phyloP scores from a whole-genome alignment of 805 yeast species.

The Candida sanyiensis region DNA sequence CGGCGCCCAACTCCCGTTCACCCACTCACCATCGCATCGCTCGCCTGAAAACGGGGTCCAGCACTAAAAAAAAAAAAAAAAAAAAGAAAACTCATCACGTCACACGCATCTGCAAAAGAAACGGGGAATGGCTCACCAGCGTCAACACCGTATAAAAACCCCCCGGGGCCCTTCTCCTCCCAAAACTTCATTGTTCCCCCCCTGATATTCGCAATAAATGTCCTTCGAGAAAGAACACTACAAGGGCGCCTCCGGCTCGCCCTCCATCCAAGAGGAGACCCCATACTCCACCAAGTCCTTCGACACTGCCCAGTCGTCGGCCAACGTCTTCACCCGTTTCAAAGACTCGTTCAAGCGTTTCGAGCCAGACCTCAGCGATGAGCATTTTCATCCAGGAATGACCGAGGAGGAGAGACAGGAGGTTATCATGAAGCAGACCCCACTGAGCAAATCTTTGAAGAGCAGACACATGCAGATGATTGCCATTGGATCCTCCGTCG shows the following conservation, averaged over 20 bases:
- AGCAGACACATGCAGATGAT: conserved; percentile 60
- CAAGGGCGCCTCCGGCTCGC: background rate
- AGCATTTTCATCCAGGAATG: conserved; percentile 32
- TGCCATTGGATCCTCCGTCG: conserved; percentile 63
- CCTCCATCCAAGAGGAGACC: conserved; percentile 1
- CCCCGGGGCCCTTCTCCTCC: no score
- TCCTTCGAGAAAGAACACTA: conserved; percentile 1
- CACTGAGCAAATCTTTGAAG: conserved; percentile 49
- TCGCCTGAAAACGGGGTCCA: no score
- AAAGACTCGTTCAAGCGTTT: conserved; percentile 24
- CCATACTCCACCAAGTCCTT: background rate
- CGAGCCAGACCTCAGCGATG: conserved; percentile 33
- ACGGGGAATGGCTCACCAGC: no score
- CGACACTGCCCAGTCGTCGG: background rate
- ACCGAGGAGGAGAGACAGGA: conserved; percentile 39
- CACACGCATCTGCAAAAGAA: no score
- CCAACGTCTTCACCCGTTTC: conserved; percentile 9
- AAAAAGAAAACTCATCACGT: no score
- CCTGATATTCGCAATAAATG: no score
- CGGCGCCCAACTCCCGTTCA: no score
- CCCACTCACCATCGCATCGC: no score
- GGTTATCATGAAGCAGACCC: conserved; percentile 45
- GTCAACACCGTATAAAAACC: no score
- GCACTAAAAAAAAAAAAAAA: no score
- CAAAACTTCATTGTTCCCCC: no score